Conservation (phyloP, 177 flowering plant species). For the Tripterygium wilfordii region DNA sequence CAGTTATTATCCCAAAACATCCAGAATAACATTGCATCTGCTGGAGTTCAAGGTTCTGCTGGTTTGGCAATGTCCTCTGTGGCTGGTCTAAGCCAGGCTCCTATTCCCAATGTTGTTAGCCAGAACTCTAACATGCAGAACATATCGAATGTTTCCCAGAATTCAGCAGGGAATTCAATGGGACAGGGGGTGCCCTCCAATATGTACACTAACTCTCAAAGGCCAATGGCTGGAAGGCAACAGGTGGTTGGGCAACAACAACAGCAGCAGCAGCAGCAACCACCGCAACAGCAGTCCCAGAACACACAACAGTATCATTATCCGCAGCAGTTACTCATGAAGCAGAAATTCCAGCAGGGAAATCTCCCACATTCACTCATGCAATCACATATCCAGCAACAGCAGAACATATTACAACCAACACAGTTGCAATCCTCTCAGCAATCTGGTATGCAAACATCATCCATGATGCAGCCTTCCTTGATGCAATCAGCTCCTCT, state of each 20-base stretch:
- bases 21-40: constrained; percentile 43
- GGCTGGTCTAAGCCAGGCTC: constrained; percentile 42
- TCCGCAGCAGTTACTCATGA: constrained; percentile 42
- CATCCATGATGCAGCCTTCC: constrained; percentile 47
- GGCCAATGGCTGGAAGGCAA: constrained; percentile 73
- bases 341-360: constrained; percentile 62
- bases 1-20: constrained; percentile 56
- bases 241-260: constrained; percentile 47
- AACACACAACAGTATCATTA: constrained; percentile 40
- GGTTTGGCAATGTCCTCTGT: constrained; percentile 42
- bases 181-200: constrained; percentile 60
- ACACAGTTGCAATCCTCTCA: constrained; percentile 64
- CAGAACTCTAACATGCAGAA: constrained; percentile 58
- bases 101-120: constrained; percentile 39
- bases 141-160: constrained; percentile 50
- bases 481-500: constrained; percentile 41
- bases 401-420: constrained; percentile 45
- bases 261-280: constrained; percentile 53
- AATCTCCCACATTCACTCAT: constrained; percentile 37
- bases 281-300: constrained; percentile 57
- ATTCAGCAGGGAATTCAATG: constrained; percentile 44
- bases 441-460: constrained; percentile 60
- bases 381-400: constrained; percentile 61
- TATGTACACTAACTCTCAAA: constrained; percentile 58
- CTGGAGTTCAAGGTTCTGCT: constrained; percentile 50